A percentile compares a stretch with the other conserved stretches of the same genome.
phyloP scores from a whole-genome alignment of 2,329 filamentous ascomycete genomes.

The Penicillium sp. region DNA sequence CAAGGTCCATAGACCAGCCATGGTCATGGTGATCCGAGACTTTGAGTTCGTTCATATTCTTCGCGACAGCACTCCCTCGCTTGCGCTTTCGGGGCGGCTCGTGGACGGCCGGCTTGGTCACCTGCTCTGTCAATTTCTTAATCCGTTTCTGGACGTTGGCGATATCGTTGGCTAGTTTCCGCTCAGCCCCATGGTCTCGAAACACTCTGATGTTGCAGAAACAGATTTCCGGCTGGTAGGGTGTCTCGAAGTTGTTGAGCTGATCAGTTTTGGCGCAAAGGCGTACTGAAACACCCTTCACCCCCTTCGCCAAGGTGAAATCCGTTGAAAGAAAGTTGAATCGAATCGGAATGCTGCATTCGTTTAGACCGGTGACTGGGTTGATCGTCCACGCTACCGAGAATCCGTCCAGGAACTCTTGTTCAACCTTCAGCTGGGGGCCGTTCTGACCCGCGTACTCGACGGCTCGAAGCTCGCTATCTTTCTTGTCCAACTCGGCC shows the following conservation, averaged over 20 bases:
- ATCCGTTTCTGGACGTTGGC: conserved; percentile 1
- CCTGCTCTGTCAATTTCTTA: conserved; percentile 7
- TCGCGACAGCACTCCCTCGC: background rate
- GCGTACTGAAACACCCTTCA: conserved; percentile 88
- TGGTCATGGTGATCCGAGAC: background rate
- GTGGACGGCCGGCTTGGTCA: background rate
- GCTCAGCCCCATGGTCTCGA: conserved; percentile 85
- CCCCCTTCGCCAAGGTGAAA: conserved; percentile 93
- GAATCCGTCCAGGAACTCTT: conserved; percentile 13
- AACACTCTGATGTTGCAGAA: conserved; percentile 95
- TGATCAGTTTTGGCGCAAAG: conserved; percentile 82
- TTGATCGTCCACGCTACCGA: conserved; percentile 12
- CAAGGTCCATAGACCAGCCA: background rate
- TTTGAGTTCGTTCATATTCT: background rate
- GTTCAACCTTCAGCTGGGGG: conserved; percentile 4
- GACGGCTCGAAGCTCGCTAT: conserved; percentile 39
- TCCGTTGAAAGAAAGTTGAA: conserved; percentile 97
- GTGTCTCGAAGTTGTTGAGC: conserved; percentile 41
- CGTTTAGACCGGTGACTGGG: conserved; percentile 49
- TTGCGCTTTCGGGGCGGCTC: background rate
- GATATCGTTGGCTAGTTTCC: conserved; percentile 55
- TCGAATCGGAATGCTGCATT: conserved; percentile 80
- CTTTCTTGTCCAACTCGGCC: conserved; percentile 55
- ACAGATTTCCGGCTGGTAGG: conserved; percentile 57
- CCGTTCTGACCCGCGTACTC: background rate